Conservation (phyloP, 495 filamentous ascomycete species). For the Aspergillus indologenus region DNA sequence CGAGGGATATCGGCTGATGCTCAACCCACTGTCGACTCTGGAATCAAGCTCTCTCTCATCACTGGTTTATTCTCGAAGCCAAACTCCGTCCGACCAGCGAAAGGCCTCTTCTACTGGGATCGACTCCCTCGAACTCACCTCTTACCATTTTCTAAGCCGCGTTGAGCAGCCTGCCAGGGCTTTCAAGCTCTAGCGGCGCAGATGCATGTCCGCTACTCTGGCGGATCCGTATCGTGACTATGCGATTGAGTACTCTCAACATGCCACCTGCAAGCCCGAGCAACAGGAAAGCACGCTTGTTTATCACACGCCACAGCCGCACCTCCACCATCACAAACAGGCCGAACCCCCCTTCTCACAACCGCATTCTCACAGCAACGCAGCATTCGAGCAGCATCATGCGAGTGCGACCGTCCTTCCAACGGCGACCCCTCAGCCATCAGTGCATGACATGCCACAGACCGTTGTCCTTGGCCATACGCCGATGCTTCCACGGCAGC, state of each 20-base stretch:
- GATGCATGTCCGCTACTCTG: conserved; percentile 44
- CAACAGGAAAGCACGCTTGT: conserved; percentile 34
- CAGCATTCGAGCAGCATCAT: conserved; percentile 33
- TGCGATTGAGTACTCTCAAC: conserved; percentile 37
- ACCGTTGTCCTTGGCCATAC: conserved; percentile 27
- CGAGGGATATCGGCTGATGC: conserved; percentile 9
- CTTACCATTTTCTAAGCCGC: conserved; percentile 4
- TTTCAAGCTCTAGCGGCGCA: conserved; percentile 39
- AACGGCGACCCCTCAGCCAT: conserved; percentile 24
- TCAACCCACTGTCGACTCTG: neutral
- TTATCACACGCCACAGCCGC: conserved; percentile 31
- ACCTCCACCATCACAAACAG: conserved; percentile 31
- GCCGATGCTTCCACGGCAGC: conserved; percentile 35
- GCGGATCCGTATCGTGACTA: conserved; percentile 43
- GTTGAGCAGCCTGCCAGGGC: conserved; percentile 35
- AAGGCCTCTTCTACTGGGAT: neutral
- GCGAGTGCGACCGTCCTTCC: conserved; percentile 30
- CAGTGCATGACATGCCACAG: conserved; percentile 30
- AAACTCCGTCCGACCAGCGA: neutral
- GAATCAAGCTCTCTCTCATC: neutral
- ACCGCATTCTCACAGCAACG: conserved; percentile 27
- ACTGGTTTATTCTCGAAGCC: neutral
- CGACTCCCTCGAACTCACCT: neutral
- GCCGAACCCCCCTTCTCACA: conserved; percentile 29
- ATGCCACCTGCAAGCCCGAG: conserved; percentile 34